phyloP scores from a whole-genome alignment of 305 asterid species.

The Vinca major region DNA sequence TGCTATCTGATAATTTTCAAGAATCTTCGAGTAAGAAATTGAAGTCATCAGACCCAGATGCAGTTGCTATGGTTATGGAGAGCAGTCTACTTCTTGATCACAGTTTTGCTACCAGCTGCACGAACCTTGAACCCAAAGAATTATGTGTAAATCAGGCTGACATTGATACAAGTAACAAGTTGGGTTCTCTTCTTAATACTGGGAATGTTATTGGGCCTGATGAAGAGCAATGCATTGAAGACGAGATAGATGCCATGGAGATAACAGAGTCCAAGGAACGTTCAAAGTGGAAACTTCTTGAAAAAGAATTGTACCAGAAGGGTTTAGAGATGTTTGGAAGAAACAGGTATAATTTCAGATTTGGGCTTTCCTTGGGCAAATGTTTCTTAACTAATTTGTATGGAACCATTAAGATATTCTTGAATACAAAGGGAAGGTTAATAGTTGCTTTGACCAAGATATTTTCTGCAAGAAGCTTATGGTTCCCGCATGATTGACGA shows the following conservation, averaged over 20 bases:
- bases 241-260: conserved; percentile 25
- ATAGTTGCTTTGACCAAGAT: not conserved
- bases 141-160: conserved; percentile 26
- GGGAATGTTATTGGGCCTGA: conserved; percentile 23
- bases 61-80: conserved; percentile 18
- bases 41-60: conserved; percentile 35
- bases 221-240: conserved; percentile 28
- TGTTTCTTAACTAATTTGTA: not conserved
- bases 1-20: conserved; percentile 28
- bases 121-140: conserved; percentile 25
- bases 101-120: conserved; percentile 20
- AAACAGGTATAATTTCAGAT: conserved; percentile 51
- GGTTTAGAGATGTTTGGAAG: conserved; percentile 94
- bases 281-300: conserved; percentile 75
- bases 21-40: conserved; percentile 43
- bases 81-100: conserved; percentile 15
- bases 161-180: conserved; percentile 23
- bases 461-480: not conserved
- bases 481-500: not conserved
- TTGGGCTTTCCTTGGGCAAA: no score
- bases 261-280: conserved; percentile 19
- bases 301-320: conserved; percentile 79
- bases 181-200: conserved; percentile 20
- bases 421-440: not conserved
- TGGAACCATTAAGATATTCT: not conserved